Conservation (phyloP, 208 protist species). For the Trypanosoma grayi region DNA sequence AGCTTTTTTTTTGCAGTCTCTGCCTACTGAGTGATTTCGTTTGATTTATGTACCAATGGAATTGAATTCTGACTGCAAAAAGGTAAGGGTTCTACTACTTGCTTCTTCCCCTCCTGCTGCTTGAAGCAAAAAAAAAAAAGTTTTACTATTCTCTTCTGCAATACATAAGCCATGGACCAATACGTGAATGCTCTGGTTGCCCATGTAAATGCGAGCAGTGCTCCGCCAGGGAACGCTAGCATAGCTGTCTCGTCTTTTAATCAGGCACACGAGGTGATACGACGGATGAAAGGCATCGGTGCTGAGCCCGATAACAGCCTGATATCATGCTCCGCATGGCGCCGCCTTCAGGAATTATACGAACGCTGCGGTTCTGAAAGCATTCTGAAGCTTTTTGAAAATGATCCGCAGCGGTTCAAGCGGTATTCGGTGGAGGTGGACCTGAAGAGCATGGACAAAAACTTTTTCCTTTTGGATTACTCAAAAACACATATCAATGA, state of each 20-base stretch:
- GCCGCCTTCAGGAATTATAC: slow-evolving; percentile 62
- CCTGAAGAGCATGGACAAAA: slow-evolving; percentile 46
- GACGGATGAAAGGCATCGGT: slow-evolving; percentile 43
- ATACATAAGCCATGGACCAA: slow-evolving; percentile 30
- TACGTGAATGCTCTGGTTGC: slow-evolving; percentile 41
- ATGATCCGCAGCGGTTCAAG: slow-evolving; percentile 55
- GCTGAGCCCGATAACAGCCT: slow-evolving; percentile 37
- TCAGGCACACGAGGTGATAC: slow-evolving; percentile 44
- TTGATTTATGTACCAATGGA: too few species aligned
- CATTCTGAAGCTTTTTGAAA: slow-evolving; percentile 70
- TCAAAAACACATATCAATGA: slow-evolving; percentile 96
- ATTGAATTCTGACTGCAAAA: too few species aligned
- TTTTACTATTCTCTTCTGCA: not conserved
- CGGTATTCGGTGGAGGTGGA: slow-evolving; percentile 70
- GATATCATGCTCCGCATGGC: slow-evolving; percentile 47
- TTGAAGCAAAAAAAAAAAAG: not conserved
- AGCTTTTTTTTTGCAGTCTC: not conserved
- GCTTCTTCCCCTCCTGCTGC: too few species aligned
- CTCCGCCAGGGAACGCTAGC: slow-evolving; percentile 31
- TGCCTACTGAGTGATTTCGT: too few species aligned
- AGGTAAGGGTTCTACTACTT: too few species aligned
- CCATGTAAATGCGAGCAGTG: slow-evolving; percentile 44
- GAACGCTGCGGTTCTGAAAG: slow-evolving; percentile 55
- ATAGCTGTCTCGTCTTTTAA: slow-evolving; percentile 68
- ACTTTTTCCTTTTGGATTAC: slow-evolving; percentile 95